Evolutionary conservation across 2,329 filamentous ascomycete genomes (phyloP).

Genomic region (Sporothrix curviconia): DNA sequence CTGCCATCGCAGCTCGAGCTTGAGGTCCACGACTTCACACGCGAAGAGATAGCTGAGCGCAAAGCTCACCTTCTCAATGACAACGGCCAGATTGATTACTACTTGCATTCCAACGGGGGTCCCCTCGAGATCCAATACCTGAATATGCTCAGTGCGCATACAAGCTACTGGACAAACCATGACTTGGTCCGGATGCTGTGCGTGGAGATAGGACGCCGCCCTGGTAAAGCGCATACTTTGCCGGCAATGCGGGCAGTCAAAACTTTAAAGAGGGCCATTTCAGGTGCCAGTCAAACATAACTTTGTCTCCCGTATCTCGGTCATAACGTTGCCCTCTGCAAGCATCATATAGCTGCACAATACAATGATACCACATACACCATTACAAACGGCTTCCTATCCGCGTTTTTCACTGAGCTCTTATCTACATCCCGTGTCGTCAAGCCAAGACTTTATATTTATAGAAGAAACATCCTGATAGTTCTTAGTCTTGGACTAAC

Average conservation of each 20-base stretch:
- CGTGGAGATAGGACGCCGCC: slow-evolving; percentile 71
- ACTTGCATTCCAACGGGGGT: slow-evolving; percentile 73
- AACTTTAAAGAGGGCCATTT: slow-evolving; percentile 33
- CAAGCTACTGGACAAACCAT: slow-evolving; percentile 81
- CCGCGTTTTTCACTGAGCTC: too few species aligned
- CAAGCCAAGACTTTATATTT: too few species aligned
- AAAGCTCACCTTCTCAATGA: slow-evolving; percentile 86
- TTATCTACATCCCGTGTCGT: too few species aligned
- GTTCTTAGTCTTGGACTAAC: too few species aligned
- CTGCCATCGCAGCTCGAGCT: slow-evolving; percentile 71
- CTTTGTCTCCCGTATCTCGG: too few species aligned
- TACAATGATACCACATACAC: too few species aligned
- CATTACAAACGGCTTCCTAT: too few species aligned
- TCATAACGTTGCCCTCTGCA: too few species aligned
- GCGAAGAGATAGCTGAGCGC: slow-evolving; percentile 86
- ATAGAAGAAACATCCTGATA: too few species aligned
- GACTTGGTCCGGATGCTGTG: slow-evolving; percentile 91
- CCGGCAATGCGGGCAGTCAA: slow-evolving; percentile 55
- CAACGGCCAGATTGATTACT: slow-evolving; percentile 93
- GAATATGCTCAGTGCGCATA: slow-evolving; percentile 94
- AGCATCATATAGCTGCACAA: too few species aligned
- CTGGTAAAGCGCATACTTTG: slow-evolving; percentile 56
- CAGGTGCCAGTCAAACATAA: background rate
- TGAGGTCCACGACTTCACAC: slow-evolving; percentile 89
- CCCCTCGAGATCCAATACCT: slow-evolving; percentile 92